Evolutionary conservation across 2,329 filamentous ascomycete genomes (phyloP), one percentile per base, ranked within the genome.

Genomic region (Trichoderma sp.): DNA sequence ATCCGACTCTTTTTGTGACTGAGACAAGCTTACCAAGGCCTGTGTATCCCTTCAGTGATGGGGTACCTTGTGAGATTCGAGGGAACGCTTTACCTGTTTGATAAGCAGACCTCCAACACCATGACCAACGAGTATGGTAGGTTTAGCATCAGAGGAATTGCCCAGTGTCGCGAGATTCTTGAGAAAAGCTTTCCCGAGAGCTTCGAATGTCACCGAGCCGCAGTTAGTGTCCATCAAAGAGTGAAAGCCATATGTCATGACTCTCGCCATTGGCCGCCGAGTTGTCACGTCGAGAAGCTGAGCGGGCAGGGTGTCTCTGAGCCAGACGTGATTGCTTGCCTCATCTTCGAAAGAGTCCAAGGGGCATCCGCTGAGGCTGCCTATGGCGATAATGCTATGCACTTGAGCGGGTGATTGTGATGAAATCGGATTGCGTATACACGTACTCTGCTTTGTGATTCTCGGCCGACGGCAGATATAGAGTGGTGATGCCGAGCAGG

Each of bases 171-270:
- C 6, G 41, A 45, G 41, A 10, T 15, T 26, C 19, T 47, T 45
- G 10, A 57, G 17, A 47, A 57, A 26, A 7, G 41, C 41, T 45
- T 28, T 21, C 12, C 39, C 41, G n/a, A 45, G 5, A 21, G 41
- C 54, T 56, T 56, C 19, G 4, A 57, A 28, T 7, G 41, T 30
- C 7, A 19, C 26, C 1, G 3, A 10, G 0, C 34, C 24, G 4
- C 30, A 17, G 7, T 3, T 17, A 30, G 3, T 19, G 15, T 50
- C 6, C 24, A 41, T 17, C 4, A 60, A 19, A 14, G 48, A 43
- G 15, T 30, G 10, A 12, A 44, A 28, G 3, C 58, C 58, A n/a
- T 61, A 61, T 61, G 17, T 52, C 58, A 61, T 61, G 17, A 61
- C 17, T 21, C 58, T 21, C 10, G 34, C 58, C 47, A 30, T 51